These are phyloP conservation scores for Rhodamnia argentea DNA, from an alignment of 345 rosid genomes.

Conservation along the genomic window DNA sequence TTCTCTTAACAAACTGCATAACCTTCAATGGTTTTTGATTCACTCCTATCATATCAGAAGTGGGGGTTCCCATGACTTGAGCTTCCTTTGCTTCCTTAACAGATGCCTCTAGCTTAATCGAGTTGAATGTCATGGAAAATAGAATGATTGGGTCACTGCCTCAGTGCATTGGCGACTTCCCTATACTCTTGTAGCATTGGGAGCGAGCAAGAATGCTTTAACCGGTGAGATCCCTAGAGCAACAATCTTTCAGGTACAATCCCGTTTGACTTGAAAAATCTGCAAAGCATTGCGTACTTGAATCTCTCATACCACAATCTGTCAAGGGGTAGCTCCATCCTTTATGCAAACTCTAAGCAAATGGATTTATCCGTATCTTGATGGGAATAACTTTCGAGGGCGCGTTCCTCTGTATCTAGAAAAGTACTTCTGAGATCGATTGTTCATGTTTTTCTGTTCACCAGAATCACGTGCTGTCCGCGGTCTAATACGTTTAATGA, in stretches of 20 bases:
- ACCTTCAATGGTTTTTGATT: not conserved
- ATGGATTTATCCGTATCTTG: not conserved
- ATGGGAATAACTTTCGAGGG: constrained; percentile 6
- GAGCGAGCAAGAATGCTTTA: not conserved
- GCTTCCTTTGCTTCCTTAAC: not conserved
- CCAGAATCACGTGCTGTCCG: not conserved
- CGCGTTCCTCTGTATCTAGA: constrained; percentile 8
- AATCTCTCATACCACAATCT: not conserved
- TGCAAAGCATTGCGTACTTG: not conserved
- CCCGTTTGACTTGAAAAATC: constrained; percentile 4
- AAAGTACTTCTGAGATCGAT: not conserved
- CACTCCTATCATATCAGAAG: not conserved
- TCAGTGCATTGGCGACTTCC: not conserved
- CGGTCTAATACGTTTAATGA: not conserved
- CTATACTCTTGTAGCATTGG: not conserved
- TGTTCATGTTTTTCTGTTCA: too few species aligned
- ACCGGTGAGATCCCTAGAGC: constrained; percentile 5
- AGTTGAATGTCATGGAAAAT: not conserved
- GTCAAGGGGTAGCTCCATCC: constrained; percentile 3
- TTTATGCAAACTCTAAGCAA: constrained; percentile 11
- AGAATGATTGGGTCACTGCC: not conserved
- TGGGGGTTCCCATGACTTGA: not conserved
- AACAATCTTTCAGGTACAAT: constrained; percentile 7
- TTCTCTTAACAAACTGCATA: not conserved
- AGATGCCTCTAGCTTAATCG: not conserved